A percentile compares a stretch with the other conserved stretches of the same genome.
phyloP scores from a whole-genome alignment of 2,329 filamentous ascomycete genomes.

The Pseudonectria buxi region DNA sequence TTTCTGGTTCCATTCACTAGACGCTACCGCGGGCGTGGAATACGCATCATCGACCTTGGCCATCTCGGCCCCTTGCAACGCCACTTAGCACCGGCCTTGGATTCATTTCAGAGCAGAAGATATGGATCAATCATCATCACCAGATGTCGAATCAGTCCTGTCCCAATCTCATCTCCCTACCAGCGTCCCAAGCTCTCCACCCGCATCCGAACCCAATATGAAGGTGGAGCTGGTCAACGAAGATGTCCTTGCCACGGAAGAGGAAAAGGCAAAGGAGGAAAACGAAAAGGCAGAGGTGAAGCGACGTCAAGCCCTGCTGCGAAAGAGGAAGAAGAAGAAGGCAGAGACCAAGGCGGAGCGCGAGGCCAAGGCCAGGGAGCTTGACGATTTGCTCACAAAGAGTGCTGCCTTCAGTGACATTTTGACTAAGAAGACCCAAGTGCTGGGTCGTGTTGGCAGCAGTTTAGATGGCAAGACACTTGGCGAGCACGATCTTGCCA shows the following conservation, averaged over 20 bases:
- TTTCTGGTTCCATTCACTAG: not conserved
- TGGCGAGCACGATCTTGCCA: conserved; percentile 61
- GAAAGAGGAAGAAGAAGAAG: conserved; percentile 41
- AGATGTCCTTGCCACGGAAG: conserved; percentile 28
- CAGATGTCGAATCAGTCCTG: conserved; percentile 25
- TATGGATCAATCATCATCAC: conserved; percentile 27
- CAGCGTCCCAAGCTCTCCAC: conserved; percentile 33
- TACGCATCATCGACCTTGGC: not conserved
- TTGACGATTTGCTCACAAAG: conserved; percentile 53
- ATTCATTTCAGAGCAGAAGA: no score
- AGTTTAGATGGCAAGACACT: conserved; percentile 53
- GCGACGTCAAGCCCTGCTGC: conserved; percentile 27
- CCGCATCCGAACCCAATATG: conserved; percentile 15
- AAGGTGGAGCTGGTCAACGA: conserved; percentile 17
- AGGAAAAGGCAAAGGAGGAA: conserved; percentile 26
- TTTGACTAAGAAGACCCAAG: conserved; percentile 56
- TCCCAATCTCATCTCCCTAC: conserved; percentile 26
- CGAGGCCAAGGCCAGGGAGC: conserved; percentile 50
- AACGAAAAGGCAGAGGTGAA: conserved; percentile 46
- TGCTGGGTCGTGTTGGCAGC: conserved; percentile 54
- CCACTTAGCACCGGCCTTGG: not conserved
- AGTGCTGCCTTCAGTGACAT: conserved; percentile 57
- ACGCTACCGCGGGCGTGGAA: not conserved
- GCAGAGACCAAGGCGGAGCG: conserved; percentile 47
- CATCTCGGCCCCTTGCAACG: not conserved